A percentile compares a stretch with the other conserved stretches of the same genome.
These are phyloP conservation scores for Monosporozyma siamensis DNA, from an alignment of 805 yeast genomes.

Conservation along the genomic window DNA sequence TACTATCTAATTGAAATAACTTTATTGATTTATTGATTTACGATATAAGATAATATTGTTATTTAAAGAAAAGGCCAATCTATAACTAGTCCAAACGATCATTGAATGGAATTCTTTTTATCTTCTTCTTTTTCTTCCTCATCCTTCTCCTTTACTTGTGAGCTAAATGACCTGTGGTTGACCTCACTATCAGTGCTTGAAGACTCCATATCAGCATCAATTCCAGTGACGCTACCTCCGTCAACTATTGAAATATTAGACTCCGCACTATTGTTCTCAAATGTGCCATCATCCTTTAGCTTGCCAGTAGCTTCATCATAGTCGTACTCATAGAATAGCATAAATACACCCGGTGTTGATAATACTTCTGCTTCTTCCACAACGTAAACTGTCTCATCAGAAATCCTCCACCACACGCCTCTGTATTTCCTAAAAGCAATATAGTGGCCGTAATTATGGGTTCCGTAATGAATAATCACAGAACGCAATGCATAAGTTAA, in stretches of 20 bases:
- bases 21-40: no score
- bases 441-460: conserved; percentile 96
- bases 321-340: conserved; percentile 76
- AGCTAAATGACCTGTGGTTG: no score
- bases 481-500: conserved; percentile 67
- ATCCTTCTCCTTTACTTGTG: no score
- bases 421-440: conserved; percentile 75
- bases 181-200: background rate
- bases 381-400: conserved; percentile 79
- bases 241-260: conserved; percentile 8
- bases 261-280: conserved; percentile 9
- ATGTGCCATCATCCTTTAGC: conserved; percentile 20
- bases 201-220: conserved; percentile 9
- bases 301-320: conserved; percentile 28
- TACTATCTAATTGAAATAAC: no score
- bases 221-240: conserved; percentile 16
- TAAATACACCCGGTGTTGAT: conserved; percentile 76
- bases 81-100: no score
- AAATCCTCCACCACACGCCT: conserved; percentile 91
- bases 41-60: no score
- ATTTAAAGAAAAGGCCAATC: no score
- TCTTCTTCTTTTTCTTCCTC: no score
- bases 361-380: conserved; percentile 76
- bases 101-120: no score
- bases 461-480: conserved; percentile 86